Base-by-base conservation (phyloP, 1,139 yeast genomes). In the Diutina sp. region DNA sequence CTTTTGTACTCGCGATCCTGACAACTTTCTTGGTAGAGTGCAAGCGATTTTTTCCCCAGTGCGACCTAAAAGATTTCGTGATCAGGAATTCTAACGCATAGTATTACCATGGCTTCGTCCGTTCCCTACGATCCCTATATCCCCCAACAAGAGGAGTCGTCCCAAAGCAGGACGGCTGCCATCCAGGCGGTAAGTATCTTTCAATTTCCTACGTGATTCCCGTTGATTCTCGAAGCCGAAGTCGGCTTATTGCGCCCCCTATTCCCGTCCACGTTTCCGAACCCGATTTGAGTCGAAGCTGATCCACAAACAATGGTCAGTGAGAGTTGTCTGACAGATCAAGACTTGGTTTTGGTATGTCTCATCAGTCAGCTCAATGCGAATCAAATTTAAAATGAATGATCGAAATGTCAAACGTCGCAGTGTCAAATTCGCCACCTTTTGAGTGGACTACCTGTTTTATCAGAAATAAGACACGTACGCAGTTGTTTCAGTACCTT, bases 51-150 rank as follows among this genome's bases (percentile, higher is more conserved):
- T 35, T 35, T 35, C 41, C 41, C 41, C 41, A 11, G 41, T 35
- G 41, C 41, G 41, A 35, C 41, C 41, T 35, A 35, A 35, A 35
- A 35, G 12, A 35, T 35, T 35, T 35, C 41, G 41, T 35, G 41
- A 35, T 35, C 41, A 35, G 11, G 11, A 35, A 35, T 35, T 35
- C 41, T 35, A 35, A 11, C 46, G 25, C 46, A 44, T 44, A n/a
- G 18, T n/a, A 32, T 28, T 11, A 9, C n/a, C 57, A 86, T 86
- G 93, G 84, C 91, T 30, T 84, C 91, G 11, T 83, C 91, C 56
- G 89, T 84, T 56, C 96, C 96, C 59, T 90, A 90, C 71, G 96
- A 90, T 69, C 96, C 96, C 67, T 89, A 87, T 66, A 85, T 87
- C 62, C 95, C 96, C 55, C 83, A 80, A 65, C 72, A 76, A 54